Base-by-base conservation (phyloP, 305 asterid species). In the Fraxinus ornus region DNA sequence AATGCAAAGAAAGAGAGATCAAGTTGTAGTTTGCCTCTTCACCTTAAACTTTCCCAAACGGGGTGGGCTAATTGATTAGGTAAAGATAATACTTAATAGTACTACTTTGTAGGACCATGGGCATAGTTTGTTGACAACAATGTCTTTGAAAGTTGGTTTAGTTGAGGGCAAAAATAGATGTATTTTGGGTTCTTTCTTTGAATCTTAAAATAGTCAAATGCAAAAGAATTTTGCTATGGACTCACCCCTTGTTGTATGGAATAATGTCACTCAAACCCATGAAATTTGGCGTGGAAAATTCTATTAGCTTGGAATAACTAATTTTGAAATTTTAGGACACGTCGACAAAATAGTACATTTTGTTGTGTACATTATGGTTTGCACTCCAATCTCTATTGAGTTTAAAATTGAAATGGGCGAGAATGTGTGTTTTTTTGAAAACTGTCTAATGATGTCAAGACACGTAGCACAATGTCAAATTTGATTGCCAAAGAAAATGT, bases 1-100 rank as follows among this genome's bases (percentile, higher is more conserved):
- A 66, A 64, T 64, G 2, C 36, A 12, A 24, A 64, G 37, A 80
- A 79, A 55, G 74, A 83, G 86, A 82, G 85, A 35, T 83, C 81
- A 37, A 87, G 49, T 84, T 2, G 74, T 57, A 81, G 13, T 83
- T 86, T 83, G 87, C 88, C 83, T 86, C 85, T 47, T 62, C 81
- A 5, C 80, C 22, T 71, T 77, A 75, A 28, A 77, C 81, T 75
- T 81, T 84, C 83, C 80, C 78, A 79, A 73, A 47, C 21, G 35
- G 73, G 79, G 12, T 30, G 60, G 41, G 22, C 64, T 70, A 28
- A 52, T 52, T 52, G 62, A 52, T 52, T 52, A 52, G 62, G 62
- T 52, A 17, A 52, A 17, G 62, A 52, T 52, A 52, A 52, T 44
- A 44, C 15, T 2, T 44, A 12, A 13, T 52, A 49, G 21, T 49